Evolutionary conservation across 148 eudicot genomes (phyloP), one percentile per base, ranked within the genome.

Genomic region (Rhododendron vialii): DNA sequence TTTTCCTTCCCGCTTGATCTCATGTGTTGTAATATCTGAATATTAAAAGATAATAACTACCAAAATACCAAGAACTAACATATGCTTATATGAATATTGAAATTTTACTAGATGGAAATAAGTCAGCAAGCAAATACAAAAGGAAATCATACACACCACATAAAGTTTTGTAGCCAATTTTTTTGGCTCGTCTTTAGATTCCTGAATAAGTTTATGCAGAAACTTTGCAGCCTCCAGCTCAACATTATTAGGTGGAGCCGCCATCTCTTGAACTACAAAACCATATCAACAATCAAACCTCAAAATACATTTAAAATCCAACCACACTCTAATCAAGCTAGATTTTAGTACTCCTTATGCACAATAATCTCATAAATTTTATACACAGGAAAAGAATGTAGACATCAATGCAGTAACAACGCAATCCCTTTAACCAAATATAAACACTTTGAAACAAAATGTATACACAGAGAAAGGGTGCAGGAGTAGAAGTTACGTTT

Each of bases 141-240:
- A 67, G 57, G 65, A 80, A 86, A 88, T 2, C 47, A 84, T 63
- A 90, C 96, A 85, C 84, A 98, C 99, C 90, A 94, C 93, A 92
- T 91, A 92, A 79, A 98, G 98, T 89, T 98, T 98, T 15, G 95
- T 94, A 26, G 98, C 98, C 97, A 98, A 92, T 92, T 94, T 93
- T 24, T 90, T 90, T 13, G 99, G 99, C 89, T 95, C 99, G n/a
- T 98, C 98, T 47, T 89, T 98, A 45, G 99, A 98, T 80, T 98
- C 99, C 63, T 93, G 99, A 88, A 95, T 98, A 86, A 98, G 98
- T 87, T 98, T 98, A 59, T 95, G 99, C 78, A 98, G 89, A 89
- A 98, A 94, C 90, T 93, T 95, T 61, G 99, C 98, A 78, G 99
- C 98, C 89, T 98, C 99, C 83, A 91, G 88, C 93, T 98, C 99